These are phyloP conservation scores for Coniella vitis DNA, from an alignment of 2,329 filamentous ascomycete species.

Conservation along the genomic window DNA sequence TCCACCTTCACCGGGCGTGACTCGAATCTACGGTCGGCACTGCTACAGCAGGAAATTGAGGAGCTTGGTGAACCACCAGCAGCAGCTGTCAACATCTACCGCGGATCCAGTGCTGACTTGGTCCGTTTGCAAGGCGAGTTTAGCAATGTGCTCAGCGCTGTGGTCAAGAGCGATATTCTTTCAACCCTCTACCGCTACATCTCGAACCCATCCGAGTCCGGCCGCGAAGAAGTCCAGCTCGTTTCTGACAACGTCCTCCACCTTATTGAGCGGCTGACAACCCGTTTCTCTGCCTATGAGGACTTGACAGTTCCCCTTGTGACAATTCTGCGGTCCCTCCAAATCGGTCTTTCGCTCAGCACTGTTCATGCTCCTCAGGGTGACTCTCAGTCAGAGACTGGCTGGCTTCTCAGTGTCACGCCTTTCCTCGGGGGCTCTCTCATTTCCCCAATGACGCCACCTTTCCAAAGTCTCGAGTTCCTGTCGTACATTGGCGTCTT, in stretches of 20 bases:
- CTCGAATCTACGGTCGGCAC: conserved; percentile 58
- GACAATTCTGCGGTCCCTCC: conserved; percentile 72
- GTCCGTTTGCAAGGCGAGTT: conserved; percentile 76
- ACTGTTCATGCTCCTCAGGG: conserved; percentile 5
- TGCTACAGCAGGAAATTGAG: conserved; percentile 55
- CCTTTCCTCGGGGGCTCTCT: conserved; percentile 50
- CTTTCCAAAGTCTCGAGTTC: conserved; percentile 38
- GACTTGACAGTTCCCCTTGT: conserved; percentile 75
- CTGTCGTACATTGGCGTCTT: conserved; percentile 41
- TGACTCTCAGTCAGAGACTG: conserved; percentile 1
- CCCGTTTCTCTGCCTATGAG: conserved; percentile 71
- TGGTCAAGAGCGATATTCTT: conserved; percentile 43
- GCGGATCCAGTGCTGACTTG: conserved; percentile 63
- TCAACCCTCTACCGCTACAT: conserved; percentile 29
- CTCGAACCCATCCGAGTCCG: conserved; percentile 24
- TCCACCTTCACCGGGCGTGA: conserved; percentile 58
- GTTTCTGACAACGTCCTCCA: conserved; percentile 54
- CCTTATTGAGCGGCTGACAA: conserved; percentile 62
- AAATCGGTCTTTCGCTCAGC: conserved; percentile 63
- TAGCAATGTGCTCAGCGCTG: conserved; percentile 62
- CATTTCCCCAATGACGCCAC: conserved; percentile 19
- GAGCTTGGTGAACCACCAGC: conserved; percentile 61
- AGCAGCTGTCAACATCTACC: conserved; percentile 59
- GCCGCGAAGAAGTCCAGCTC: conserved; percentile 40
- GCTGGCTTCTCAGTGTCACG: conserved; percentile 36